Conservation (phyloP, 2,329 filamentous ascomycete genomes). For the Microcyclospora tardicrescens region DNA sequence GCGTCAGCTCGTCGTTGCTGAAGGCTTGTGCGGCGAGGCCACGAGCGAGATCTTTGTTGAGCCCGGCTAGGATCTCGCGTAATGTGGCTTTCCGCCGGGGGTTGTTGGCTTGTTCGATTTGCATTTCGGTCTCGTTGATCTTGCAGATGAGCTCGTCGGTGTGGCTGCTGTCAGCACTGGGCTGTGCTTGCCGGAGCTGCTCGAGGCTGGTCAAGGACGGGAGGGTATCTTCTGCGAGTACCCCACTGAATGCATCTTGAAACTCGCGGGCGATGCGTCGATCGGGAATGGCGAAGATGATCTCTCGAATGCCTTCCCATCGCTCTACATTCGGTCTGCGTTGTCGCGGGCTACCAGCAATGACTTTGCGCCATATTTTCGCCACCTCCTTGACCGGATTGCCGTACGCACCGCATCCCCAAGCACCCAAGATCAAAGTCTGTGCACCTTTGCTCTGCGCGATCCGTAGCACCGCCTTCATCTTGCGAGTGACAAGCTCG, state of each 20-base stretch:
- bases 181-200: background rate
- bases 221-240: constrained; percentile 8
- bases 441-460: constrained; percentile 32
- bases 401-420: constrained; percentile 52
- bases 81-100: constrained; percentile 17
- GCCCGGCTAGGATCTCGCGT: constrained; percentile 18
- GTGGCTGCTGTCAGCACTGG: background rate
- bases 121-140: constrained; percentile 22
- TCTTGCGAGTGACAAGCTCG: constrained; percentile 41
- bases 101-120: constrained; percentile 21
- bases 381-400: constrained; percentile 50
- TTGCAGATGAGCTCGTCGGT: constrained; percentile 15
- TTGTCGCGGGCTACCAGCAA: constrained; percentile 20
- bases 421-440: constrained; percentile 47
- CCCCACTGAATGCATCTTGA: constrained; percentile 21
- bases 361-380: constrained; percentile 38
- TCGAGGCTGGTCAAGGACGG: constrained; percentile 1
- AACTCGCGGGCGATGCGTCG: constrained; percentile 41
- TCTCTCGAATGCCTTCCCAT: constrained; percentile 33
- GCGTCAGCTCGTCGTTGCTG: constrained; percentile 14
- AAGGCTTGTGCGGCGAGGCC: constrained; percentile 17
- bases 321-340: constrained; percentile 27
- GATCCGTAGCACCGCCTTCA: constrained; percentile 45
- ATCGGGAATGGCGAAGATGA: constrained; percentile 48
- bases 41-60: constrained; percentile 22